Evolutionary conservation across 768 basidiomycete genomes (phyloP).

Genomic region (Lactarius vividus): DNA sequence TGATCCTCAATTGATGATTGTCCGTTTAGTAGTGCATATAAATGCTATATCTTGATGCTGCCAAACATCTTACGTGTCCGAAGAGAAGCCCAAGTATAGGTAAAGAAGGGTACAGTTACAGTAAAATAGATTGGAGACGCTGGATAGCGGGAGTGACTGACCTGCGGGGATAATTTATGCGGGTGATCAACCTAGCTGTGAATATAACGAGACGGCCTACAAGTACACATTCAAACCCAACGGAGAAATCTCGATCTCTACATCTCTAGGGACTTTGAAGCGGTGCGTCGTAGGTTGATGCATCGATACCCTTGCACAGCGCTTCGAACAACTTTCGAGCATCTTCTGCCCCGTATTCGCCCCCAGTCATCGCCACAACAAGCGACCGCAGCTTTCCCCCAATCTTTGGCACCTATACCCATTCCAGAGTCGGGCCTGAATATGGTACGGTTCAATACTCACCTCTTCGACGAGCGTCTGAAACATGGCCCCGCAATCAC

Average conservation of each 20-base stretch:
- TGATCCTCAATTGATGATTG: too few relatives aligned
- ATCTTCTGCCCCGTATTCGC: conserved; percentile 50
- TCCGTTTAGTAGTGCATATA: too few relatives aligned
- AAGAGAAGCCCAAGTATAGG: background rate
- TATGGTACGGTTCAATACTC: background rate
- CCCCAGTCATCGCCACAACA: conserved; percentile 46
- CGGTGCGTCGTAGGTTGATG: conserved; percentile 39
- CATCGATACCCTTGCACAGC: conserved; percentile 44
- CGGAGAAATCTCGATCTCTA: background rate
- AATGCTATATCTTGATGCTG: too few relatives aligned
- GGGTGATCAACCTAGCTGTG: too few relatives aligned
- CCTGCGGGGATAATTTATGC: too few relatives aligned
- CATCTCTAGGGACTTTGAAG: background rate
- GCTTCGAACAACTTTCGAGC: conserved; percentile 50
- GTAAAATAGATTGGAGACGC: background rate
- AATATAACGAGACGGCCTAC: too few relatives aligned
- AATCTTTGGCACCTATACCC: conserved; percentile 41
- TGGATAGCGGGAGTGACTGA: background rate
- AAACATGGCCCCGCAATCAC: conserved; percentile 23
- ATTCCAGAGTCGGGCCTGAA: background rate
- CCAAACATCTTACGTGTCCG: background rate
- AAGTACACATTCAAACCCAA: background rate
- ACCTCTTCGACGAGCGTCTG: conserved; percentile 13
- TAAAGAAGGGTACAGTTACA: background rate
- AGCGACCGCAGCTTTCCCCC: conserved; percentile 43